Base-by-base conservation (phyloP, 2,329 filamentous ascomycete species). In the Aspergillus amoenus region DNA sequence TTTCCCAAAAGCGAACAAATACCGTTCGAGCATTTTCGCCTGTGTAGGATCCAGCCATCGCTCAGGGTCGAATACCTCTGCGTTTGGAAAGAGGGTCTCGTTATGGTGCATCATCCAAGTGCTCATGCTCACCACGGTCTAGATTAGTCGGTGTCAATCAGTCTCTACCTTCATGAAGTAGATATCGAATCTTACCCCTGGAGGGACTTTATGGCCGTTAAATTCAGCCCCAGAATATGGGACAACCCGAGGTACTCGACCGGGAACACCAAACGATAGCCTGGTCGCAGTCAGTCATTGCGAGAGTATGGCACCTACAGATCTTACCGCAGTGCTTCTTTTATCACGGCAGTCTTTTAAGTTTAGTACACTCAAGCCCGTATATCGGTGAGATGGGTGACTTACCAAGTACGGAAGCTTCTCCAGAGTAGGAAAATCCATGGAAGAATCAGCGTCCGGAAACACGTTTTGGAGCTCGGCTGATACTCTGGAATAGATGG, bases 1-100 rank as follows among this genome's bases (percentile, higher is more conserved):
- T 27, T 71, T 70, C 17, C 72, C 69, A 56, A 76, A 77, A 0
- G 74, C 62, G 12, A 77, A 69, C 41, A 76, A 67, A 45, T 73
- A 70, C 48, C 65, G 69, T 18, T 76, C 63, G 3, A 61, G 17
- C 58, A 52, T 18, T 43, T 54, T 64, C 18, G 40, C 41, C 30
- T 24, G 22, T 5, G 27, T 43, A 64, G 61, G 55, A 32, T 67
- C 57, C 5, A 64, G 47, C 75, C 75, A 78, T 17, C 75, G 69
- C 13, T 64, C 60, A 0, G 75, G 76, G 18, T 70, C 64, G 56
- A 78, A 78, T 13, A 49, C 65, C 9, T 62, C 59, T 0, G 76
- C 63, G 6, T 72, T 47, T 2, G 70, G 68, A 55, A 75, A 78
- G 32, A 72, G 52, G 4, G 62, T 53, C 15, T 66, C 58, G 52